Evolutionary conservation across 2,329 filamentous ascomycete genomes (phyloP), one percentile per base, ranked within the genome.

Genomic region (Aspergillus uvarum): DNA sequence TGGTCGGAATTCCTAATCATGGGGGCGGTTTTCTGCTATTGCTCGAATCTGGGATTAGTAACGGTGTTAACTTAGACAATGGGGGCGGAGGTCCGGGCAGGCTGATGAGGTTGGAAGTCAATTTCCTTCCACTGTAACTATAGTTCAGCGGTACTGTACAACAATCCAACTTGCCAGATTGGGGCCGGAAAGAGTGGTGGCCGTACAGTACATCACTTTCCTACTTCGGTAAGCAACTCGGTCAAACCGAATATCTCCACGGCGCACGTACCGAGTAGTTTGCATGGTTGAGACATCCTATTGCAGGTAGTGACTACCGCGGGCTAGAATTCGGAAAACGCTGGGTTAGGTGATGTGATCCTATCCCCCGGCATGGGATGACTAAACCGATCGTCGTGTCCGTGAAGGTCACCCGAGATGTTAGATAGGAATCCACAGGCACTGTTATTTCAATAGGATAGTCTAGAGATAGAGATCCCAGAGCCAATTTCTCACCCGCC

Each of bases 1-100:
- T 44, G 31, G 22, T 21, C 19, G 16, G n/a, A 26, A 19, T 22
- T 26, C 8, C 26, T 29, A 10, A 48, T 47, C n/a, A n/a, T 55
- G 53, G 53, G 53, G 53, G 53, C 53, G 26, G n/a, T 55, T 55
- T 24, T 21, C 24, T 55, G 42, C n/a, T 44, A 32, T 32, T 35
- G 42, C 42, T 48, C 44, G 26, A 32, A 47, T 48, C 38, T 55
- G 53, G 44, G 48, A 47, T 26, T 55, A 55, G 26, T 47, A 19
- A n/a, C 44, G 29, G 42, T 47, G n/a, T 10, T 14, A 29, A 29
- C 26, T 29, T 29, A 3, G 7, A 29, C 29, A 42, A 55, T 24
- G 29, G 53, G 53, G 42, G 53, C 42, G 52, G 38, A 47, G 16
- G 38, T 14, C 52, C 26, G 38, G 52, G 35, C 5, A 16, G 26